These are phyloP conservation scores for Erigeron philadelphicus DNA, from an alignment of 140 eudicot genomes.

Conservation along the genomic window DNA sequence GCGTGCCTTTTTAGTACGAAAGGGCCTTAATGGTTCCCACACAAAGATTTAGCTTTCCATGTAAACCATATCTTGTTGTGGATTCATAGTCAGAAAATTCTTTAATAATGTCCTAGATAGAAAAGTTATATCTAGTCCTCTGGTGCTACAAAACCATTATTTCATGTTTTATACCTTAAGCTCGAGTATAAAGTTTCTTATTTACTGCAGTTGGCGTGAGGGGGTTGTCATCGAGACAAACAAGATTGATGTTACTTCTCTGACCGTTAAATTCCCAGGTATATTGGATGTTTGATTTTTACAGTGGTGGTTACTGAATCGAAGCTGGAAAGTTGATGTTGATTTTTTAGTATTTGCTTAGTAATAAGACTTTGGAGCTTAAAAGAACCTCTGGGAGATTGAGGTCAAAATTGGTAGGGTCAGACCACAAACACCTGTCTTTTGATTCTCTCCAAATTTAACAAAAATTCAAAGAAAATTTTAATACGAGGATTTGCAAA, in stretches of 20 bases:
- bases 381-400: too few relatives aligned
- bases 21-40: background rate
- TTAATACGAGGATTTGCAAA: background rate
- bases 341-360: too few relatives aligned
- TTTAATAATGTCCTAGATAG: background rate
- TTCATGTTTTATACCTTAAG: conserved; percentile 26
- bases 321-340: too few relatives aligned
- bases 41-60: background rate
- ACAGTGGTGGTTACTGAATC: background rate
- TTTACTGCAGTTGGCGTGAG: conserved; percentile 69
- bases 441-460: too few relatives aligned
- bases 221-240: conserved; percentile 65
- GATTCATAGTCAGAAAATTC: background rate
- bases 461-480: background rate
- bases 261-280: conserved; percentile 79
- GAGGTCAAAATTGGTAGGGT: background rate
- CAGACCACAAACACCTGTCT: background rate
- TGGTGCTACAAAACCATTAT: background rate
- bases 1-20: background rate
- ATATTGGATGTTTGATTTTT: conserved; percentile 20
- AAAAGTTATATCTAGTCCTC: background rate
- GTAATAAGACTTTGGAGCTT: too few relatives aligned
- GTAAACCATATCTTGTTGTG: background rate
- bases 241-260: conserved; percentile 56
- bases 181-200: conserved; percentile 1